Evolutionary conservation across 2,329 filamentous ascomycete species (phyloP).

Genomic region (Fusarium continuum): DNA sequence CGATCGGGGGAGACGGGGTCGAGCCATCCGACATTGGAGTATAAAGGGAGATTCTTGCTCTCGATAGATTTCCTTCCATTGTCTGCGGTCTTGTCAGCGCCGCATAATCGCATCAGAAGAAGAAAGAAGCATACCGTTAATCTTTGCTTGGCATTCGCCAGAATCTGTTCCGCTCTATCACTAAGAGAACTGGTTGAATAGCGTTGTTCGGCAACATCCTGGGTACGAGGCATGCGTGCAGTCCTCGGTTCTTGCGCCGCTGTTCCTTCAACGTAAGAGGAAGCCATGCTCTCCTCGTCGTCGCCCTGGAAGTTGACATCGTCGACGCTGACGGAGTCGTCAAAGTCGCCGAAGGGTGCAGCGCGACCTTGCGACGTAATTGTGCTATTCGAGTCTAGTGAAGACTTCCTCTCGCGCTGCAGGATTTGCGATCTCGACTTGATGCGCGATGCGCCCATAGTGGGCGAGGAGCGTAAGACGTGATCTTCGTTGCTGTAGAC

Average conservation of each 20-base stretch:
- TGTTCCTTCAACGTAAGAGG: constrained; percentile 61
- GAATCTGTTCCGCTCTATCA: constrained; percentile 85
- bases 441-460: constrained; percentile 53
- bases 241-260: constrained; percentile 40
- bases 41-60: constrained; percentile 75
- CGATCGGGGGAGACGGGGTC: constrained; percentile 61
- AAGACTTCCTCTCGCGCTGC: constrained; percentile 61
- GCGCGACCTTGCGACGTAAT: constrained; percentile 62
- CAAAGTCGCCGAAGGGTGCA: constrained; percentile 67
- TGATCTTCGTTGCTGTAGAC: constrained; percentile 48
- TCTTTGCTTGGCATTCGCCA: constrained; percentile 90
- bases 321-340: constrained; percentile 68
- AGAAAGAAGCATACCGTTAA: constrained; percentile 72
- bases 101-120: background rate
- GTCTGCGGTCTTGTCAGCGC: constrained; percentile 62
- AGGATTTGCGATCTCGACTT: constrained; percentile 57
- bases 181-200: constrained; percentile 80
- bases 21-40: constrained; percentile 58
- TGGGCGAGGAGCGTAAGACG: constrained; percentile 56
- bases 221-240: constrained; percentile 19
- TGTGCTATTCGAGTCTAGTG: constrained; percentile 69
- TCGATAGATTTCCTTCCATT: constrained; percentile 90
- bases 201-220: constrained; percentile 58
- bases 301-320: constrained; percentile 74
- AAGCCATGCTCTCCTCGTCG: constrained; percentile 72